A percentile compares a stretch with the other conserved stretches of the same genome.
These are phyloP conservation scores for Pyricularia sp. DNA, from an alignment of 2,329 filamentous ascomycete species.

Conservation along the genomic window DNA sequence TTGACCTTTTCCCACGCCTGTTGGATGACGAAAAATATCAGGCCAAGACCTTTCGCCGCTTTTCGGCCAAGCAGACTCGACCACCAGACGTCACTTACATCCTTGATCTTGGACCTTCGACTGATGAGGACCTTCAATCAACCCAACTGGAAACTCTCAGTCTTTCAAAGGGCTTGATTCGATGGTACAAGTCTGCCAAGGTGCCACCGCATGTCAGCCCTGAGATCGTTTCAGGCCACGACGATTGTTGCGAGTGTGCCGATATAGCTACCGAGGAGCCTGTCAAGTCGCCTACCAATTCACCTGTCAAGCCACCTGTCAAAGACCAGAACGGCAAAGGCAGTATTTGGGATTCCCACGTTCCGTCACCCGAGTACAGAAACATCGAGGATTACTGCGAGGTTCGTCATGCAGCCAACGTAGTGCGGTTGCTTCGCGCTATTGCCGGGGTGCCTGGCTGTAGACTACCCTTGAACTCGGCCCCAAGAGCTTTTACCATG, in stretches of 20 bases:
- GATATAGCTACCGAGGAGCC: background rate
- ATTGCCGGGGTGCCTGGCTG: conserved; percentile 37
- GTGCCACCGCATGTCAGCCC: background rate
- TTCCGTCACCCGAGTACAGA: background rate
- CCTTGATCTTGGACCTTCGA: conserved; percentile 12
- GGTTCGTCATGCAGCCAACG: conserved; percentile 50
- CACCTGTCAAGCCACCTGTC: background rate
- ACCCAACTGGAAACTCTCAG: conserved; percentile 13
- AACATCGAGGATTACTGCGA: conserved; percentile 52
- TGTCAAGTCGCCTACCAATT: background rate
- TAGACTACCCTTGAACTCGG: conserved; percentile 50
- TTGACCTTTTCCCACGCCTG: conserved; percentile 8
- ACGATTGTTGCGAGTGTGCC: conserved; percentile 24
- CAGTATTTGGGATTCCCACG: background rate
- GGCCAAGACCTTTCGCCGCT: background rate
- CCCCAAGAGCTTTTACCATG: conserved; percentile 58
- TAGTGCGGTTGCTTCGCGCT: conserved; percentile 52
- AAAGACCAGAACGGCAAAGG: background rate
- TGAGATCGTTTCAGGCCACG: conserved; percentile 22
- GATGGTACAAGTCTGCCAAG: conserved; percentile 7
- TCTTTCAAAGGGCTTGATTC: conserved; percentile 12
- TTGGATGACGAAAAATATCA: conserved; percentile 11
- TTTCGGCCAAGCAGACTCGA: conserved; percentile 1
- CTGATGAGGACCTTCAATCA: conserved; percentile 7
- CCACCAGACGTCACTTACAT: conserved; percentile 15